Base-by-base conservation (phyloP, 176 grass and related monocot species). In the Zizania latifolia region DNA sequence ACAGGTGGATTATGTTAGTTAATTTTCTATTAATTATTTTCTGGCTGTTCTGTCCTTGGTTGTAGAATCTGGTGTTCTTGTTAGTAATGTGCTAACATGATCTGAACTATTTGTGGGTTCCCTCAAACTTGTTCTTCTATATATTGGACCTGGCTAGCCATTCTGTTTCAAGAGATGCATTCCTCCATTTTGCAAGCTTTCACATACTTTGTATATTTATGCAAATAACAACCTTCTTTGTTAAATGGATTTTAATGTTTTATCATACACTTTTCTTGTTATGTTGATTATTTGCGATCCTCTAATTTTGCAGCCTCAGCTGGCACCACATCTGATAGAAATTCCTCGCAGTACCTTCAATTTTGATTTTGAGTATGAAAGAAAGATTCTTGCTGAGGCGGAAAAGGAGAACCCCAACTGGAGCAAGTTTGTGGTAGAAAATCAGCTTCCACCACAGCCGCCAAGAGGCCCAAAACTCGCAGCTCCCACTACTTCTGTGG, bases 361-460 rank as follows among this genome's bases (percentile, higher is more conserved):
- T 24, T 99, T 88, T 56, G 89, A 99, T 74, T 99, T 94, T 84
- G 95, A 99, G 22, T 99, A 88, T 82, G 95, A 99, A 54, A 92
- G 75, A 83, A 89, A 71, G 70, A 99, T 99, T 76, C 86, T 99
- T 69, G 91, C 86, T 13, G 95, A 99, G 73, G 88, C 95, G 30
- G 95, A 94, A 28, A 99, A 90, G 81, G 91, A 99, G 34, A 90
- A 55, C 46, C 95, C 91, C 24, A 93, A 94, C 70, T 99, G 95
- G 95, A 78, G 68, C 58, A 92, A 72, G 66, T 92, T 94, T 74
- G 68, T 90, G 10, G 34, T 76, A 38, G 86, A 92, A 92, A 82
- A 74, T 48, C 86, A 81, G n/a, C 37, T 65, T 59, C 84, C 48
- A 8, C 57, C 65, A 77, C 72, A 48, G 13, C 66, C 54, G 22